Base-by-base conservation (phyloP, 352 stramenopile genomes). In the Globisporangium takayamanum region DNA sequence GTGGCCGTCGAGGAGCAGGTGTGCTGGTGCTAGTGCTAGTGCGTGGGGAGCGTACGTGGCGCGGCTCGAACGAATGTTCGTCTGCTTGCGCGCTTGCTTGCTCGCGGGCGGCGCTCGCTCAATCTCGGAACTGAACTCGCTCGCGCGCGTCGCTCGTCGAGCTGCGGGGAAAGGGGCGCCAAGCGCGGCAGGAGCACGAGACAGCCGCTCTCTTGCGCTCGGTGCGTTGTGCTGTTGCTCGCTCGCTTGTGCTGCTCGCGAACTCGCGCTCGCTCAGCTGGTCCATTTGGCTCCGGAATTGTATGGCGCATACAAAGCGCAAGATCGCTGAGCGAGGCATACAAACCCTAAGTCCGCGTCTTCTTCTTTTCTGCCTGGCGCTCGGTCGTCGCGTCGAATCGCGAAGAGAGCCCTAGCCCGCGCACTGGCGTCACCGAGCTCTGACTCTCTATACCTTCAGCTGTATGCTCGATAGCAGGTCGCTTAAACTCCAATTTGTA, bases 181-280 rank as follows among this genome's bases (percentile, higher is more conserved):
- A 50, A 50, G 37, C 36, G 22, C 22, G 22, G 39, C n/a, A 30
- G 51, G 37, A 33, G 16, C 30, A 36, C 30, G 30, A 10, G 33
- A 39, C 33, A 5, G 37, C 48, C 57, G 49, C 57, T 63, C 42
- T 57, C 53, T 57, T 59, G 53, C 42, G 28, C 57, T 55, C 41
- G n/a, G 41, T 46, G 41, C 41, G 41, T 49, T 49, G 44, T 49
- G 16, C 18, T 49, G 39, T 57, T 16, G 28, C 39, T 63, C 39
- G 41, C 57, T 55, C 18, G 44, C 48, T 45, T 20, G 20, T 6
- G 22, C 22, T 22, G 22, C 22, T 22, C 22, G 22, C 22, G 22
- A 22, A 22, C 22, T 22, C 22, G 22, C 22, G 22, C 22, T 22
- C 22, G 22, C 22, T 22, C 22, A 22, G 22, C 22, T 22, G 22